Evolutionary conservation across 179 eudicot genomes (phyloP).

Genomic region (Gypsophila paniculata): DNA sequence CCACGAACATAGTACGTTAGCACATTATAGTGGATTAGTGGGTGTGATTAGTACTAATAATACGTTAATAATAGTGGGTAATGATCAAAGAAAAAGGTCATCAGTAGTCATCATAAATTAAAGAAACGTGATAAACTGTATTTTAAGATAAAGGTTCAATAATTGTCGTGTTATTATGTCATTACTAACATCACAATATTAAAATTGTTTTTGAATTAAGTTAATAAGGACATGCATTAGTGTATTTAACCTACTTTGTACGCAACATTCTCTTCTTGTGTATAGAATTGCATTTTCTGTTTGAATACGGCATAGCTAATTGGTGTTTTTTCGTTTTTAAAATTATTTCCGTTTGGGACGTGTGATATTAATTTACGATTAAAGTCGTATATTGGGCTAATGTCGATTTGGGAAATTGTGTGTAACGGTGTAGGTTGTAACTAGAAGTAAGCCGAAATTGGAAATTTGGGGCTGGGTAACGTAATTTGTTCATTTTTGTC

Average conservation of each 20-base stretch:
- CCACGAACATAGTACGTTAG: too few species aligned
- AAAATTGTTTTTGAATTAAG: not conserved
- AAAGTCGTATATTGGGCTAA: too few species aligned
- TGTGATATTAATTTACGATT: too few species aligned
- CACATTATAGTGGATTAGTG: too few species aligned
- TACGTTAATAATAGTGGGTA: not conserved
- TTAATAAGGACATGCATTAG: not conserved
- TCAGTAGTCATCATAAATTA: not conserved
- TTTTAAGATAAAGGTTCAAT: conserved; percentile 7
- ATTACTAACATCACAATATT: not conserved
- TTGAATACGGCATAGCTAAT: not conserved
- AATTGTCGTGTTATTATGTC: conserved; percentile 5
- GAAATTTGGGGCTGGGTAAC: too few species aligned
- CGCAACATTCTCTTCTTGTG: not conserved
- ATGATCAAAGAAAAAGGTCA: conserved; percentile 1
- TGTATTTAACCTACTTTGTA: not conserved
- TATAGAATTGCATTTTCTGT: not conserved
- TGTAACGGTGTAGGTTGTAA: too few species aligned
- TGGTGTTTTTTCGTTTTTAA: not conserved
- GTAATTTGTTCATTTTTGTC: too few species aligned
- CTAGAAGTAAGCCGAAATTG: too few species aligned
- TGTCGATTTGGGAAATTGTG: too few species aligned
- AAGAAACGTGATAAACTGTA: conserved; percentile 17
- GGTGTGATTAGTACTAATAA: not conserved
- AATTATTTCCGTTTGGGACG: not conserved